Percentiles rank a stretch among this genome's conserved stretches.
Conservation (phyloP, 768 basidiomycete genomes). For the Rhodotorula graminis region DNA sequence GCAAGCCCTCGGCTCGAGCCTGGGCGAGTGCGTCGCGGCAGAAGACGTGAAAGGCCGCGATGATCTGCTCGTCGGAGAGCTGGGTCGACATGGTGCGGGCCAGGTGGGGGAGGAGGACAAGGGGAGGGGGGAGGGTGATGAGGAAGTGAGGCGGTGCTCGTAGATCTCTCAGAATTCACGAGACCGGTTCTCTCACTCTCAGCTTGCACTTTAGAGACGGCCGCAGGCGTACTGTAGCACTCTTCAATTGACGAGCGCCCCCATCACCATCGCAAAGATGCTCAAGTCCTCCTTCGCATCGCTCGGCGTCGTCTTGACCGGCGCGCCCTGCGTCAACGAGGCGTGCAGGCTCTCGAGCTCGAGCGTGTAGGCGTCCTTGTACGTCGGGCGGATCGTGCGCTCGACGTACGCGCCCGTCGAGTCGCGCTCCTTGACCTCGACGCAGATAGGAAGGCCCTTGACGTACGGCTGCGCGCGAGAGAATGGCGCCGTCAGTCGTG, state of each 20-base stretch:
- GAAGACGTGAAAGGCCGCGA: conserved; percentile 24
- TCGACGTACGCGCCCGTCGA: conserved; percentile 39
- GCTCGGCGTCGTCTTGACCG: conserved; percentile 40
- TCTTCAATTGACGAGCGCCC: conserved; percentile 35
- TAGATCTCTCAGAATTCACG: too few species aligned
- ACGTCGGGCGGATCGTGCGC: conserved; percentile 42
- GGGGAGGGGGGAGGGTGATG: background rate
- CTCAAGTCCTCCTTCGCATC: conserved; percentile 43
- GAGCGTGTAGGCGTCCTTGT: conserved; percentile 44
- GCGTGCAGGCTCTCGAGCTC: conserved; percentile 41
- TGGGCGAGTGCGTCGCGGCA: conserved; percentile 38
- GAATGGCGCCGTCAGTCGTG: background rate
- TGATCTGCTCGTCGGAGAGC: conserved; percentile 1
- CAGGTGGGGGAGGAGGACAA: background rate
- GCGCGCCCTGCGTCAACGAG: conserved; percentile 36
- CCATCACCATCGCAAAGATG: conserved; percentile 44
- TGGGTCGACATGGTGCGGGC: background rate
- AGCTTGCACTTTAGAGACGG: too few species aligned
- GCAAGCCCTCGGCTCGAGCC: conserved; percentile 67
- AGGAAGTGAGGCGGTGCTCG: too few species aligned
- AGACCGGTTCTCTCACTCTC: too few species aligned
- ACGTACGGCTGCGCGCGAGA: conserved; percentile 40
- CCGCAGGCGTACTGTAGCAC: too few species aligned
- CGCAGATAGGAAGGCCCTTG: conserved; percentile 44
- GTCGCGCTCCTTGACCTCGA: conserved; percentile 34